Base-by-base conservation (phyloP, 2,329 filamentous ascomycete genomes). In the Aspergillus sp. region DNA sequence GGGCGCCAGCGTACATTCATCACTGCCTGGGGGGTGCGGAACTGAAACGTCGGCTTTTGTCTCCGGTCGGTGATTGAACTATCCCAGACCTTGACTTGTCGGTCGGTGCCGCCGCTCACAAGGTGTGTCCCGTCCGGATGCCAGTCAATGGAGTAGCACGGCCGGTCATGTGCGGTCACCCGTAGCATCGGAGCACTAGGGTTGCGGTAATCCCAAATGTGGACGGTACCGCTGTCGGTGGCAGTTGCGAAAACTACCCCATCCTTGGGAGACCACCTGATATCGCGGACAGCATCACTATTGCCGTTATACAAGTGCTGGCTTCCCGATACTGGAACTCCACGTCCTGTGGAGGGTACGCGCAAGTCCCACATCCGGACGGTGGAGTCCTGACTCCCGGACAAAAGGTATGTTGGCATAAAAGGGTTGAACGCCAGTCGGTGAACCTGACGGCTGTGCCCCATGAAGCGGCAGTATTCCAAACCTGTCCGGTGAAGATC, bases 101-200 rank as follows among this genome's bases (percentile, higher is more conserved):
- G 81, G 65, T 87, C 84, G 19, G 79, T 75, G 48, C 84, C 78
- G n/a, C 81, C 82, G 59, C 82, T 86, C 49, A 82, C 76, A 9
- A 87, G 71, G 64, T 86, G 82, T 61, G 81, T 85, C 6, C 84
- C 84, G 60, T 86, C 83, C 1, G 84, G 84, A 62, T 87, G 84
- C 83, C 83, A 87, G 64, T 87, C 84, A 33, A 87, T 78, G 5
- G 82, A 77, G 55, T 79, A 83, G 69, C 83, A 86, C 4, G 76
- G 76, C 55, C 77, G 79, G 58, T 82, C 79, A 63, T 87, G 84
- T 41, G 83, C 84, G 32, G 81, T 79, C 51, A 86, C 82, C 58
- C 80, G 81, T 59, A 86, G 71, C 61, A 83, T 76, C 7, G 84
- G 79, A 22, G 76, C 75, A 58, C 77, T 81, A 48, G 77, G 71